Base-by-base conservation (phyloP, 139 green algal species). In the Chlamydomonas asymmetrica region DNA sequence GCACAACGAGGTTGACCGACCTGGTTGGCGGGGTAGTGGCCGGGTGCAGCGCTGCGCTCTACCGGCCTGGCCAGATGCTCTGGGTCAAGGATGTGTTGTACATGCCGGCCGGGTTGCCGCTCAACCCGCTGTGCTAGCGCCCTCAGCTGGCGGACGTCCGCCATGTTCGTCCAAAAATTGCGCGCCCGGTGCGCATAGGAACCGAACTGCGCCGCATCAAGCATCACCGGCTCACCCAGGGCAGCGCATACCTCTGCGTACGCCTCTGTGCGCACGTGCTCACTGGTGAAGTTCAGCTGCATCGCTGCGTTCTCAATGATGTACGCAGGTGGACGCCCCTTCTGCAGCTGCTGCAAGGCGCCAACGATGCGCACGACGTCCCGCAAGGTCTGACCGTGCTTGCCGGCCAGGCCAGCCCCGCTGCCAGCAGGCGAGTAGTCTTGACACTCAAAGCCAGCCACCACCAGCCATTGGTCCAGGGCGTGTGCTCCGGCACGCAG, bases 371-470 rank as follows among this genome's bases (percentile, higher is more conserved):
- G 9, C 40, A 37, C 18, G 22, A 75, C 16, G 1, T 37, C 9
- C 32, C 48, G 68, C 31, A 71, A 64, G 0, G 75, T 71, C 5
- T 3, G 35, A 10, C 48, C 71, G 2, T 37, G 40, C 9, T 39
- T 10, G 41, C 75, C 75, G 5, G 3, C 9, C 0, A 81, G 16
- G 25, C 75, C 75, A 32, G 31, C 40, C 2, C 75, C 64, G 23
- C 38, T 43, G 2, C 74, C 74, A 37, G 74, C 74, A 23, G 64
- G 38, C 10, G 22, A 49, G n/a, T 74, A 32, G 29, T 80, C 74
- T 45, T 73, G 56, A 32, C 74, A 80, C 29, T 80, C 74, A 18
- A 16, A 80, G 29, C 74, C 74, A 29, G 66, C 75, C 13, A 75
- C 66, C 37, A 81, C 40, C 29, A 81, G 32, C 75, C 75, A 81